These are phyloP conservation scores for Monosporascus sp. DNA, from an alignment of 2,329 filamentous ascomycete species.

Conservation along the genomic window DNA sequence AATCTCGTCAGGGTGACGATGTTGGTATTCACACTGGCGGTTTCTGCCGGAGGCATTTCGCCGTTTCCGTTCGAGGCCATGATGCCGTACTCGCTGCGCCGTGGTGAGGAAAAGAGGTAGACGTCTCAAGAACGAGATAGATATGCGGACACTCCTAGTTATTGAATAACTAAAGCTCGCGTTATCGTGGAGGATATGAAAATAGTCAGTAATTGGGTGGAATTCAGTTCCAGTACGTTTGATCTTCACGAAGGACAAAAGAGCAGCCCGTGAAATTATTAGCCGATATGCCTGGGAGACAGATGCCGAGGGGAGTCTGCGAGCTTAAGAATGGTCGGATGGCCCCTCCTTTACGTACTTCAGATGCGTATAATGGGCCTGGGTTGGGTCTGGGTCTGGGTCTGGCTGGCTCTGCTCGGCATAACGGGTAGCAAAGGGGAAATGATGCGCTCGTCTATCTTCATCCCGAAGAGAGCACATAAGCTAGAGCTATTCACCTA, in stretches of 20 bases:
- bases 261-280: too few species aligned
- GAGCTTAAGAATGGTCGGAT: background rate
- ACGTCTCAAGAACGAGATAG: too few species aligned
- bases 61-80: conserved; percentile 21
- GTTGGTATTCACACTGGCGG: conserved; percentile 87
- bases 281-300: background rate
- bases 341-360: background rate
- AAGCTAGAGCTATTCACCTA: background rate
- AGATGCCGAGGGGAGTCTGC: background rate
- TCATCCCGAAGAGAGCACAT: conserved; percentile 1
- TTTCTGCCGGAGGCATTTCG: conserved; percentile 36
- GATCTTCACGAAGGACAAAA: too few species aligned
- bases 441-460: conserved; percentile 1
- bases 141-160: too few species aligned
- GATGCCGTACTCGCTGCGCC: background rate
- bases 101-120: too few species aligned
- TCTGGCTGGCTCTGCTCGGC: conserved; percentile 2
- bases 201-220: too few species aligned
- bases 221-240: too few species aligned
- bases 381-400: background rate
- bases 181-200: too few species aligned
- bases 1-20: conserved; percentile 94
- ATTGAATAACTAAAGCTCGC: too few species aligned
- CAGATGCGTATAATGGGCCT: too few species aligned
- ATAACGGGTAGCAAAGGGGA: conserved; percentile 9